A percentile compares a stretch with the other conserved stretches of the same genome.
Evolutionary conservation across 2,329 filamentous ascomycete genomes (phyloP).

Genomic region (Monilinia polystroma): DNA sequence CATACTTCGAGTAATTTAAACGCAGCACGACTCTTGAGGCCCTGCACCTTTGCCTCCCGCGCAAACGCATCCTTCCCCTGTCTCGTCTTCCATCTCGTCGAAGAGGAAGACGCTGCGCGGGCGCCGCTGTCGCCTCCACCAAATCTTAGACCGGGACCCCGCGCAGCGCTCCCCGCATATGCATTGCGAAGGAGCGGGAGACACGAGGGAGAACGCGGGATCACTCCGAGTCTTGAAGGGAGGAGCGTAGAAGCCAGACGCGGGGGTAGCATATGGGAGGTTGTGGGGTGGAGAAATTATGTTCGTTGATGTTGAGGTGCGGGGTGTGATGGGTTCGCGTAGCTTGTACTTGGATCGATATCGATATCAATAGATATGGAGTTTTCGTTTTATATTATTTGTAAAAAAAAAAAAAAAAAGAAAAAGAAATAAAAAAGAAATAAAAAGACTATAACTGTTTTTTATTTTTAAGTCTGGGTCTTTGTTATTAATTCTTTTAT

Average conservation of each 20-base stretch:
- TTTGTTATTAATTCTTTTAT: background rate
- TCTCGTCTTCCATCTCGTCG: constrained; percentile 77
- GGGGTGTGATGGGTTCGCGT: background rate
- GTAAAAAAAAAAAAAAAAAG: background rate
- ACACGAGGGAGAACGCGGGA: background rate
- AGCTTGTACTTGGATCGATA: no score
- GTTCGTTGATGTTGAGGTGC: no score
- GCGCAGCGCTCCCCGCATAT: background rate
- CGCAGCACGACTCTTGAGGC: constrained; percentile 84
- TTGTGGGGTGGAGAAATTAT: background rate
- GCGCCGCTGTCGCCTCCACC: no score
- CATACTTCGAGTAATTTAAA: constrained; percentile 85
- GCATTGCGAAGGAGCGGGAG: background rate
- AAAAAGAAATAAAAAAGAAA: no score
- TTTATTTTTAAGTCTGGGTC: no score
- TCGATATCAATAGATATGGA: background rate
- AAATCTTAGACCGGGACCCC: background rate
- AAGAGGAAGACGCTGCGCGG: constrained; percentile 48
- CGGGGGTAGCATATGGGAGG: background rate
- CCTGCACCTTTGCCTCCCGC: constrained; percentile 72
- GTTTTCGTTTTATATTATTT: background rate
- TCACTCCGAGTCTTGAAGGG: background rate
- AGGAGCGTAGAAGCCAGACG: background rate
- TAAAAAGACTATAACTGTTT: no score
- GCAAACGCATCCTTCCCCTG: constrained; percentile 72